A percentile compares a stretch with the other conserved stretches of the same genome.
Evolutionary conservation across 2,329 filamentous ascomycete genomes (phyloP).

Genomic region (Stachybotrys chartarum): DNA sequence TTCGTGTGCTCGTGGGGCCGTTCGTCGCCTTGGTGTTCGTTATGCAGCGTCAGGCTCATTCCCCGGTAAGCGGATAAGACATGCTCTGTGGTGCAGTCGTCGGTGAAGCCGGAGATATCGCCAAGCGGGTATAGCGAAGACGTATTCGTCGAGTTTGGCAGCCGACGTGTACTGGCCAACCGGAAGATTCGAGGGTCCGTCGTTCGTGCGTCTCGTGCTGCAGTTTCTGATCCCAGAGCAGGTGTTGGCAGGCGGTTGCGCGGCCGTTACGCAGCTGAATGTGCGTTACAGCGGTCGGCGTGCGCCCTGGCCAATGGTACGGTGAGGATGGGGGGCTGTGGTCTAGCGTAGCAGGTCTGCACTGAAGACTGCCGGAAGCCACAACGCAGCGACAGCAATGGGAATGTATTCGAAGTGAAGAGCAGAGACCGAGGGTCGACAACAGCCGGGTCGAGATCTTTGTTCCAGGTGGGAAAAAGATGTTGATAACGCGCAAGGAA

Average conservation of each 20-base stretch:
- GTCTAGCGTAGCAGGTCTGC: background rate
- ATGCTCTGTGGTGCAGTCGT: background rate
- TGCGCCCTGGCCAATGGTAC: background rate
- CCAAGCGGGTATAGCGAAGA: too few relatives aligned
- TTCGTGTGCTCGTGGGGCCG: constrained; percentile 1
- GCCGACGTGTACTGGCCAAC: background rate
- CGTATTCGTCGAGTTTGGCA: background rate
- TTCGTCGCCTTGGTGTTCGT: background rate
- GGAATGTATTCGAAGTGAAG: background rate
- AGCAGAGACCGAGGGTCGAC: background rate
- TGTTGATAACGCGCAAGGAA: too few relatives aligned
- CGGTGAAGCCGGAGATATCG: too few relatives aligned
- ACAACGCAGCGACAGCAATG: background rate
- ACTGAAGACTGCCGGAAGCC: background rate
- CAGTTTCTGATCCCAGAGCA: background rate
- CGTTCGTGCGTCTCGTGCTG: background rate
- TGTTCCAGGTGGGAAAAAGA: too few relatives aligned
- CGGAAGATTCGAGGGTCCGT: background rate
- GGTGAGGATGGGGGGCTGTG: background rate
- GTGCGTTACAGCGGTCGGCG: background rate
- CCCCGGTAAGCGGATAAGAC: background rate
- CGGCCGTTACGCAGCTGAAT: background rate
- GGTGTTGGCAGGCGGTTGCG: background rate
- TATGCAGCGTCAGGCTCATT: background rate
- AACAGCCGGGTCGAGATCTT: too few relatives aligned